These are phyloP conservation scores for Tremellales sp. DNA, from an alignment of 1,284 basidiomycete species.

Conservation along the genomic window DNA sequence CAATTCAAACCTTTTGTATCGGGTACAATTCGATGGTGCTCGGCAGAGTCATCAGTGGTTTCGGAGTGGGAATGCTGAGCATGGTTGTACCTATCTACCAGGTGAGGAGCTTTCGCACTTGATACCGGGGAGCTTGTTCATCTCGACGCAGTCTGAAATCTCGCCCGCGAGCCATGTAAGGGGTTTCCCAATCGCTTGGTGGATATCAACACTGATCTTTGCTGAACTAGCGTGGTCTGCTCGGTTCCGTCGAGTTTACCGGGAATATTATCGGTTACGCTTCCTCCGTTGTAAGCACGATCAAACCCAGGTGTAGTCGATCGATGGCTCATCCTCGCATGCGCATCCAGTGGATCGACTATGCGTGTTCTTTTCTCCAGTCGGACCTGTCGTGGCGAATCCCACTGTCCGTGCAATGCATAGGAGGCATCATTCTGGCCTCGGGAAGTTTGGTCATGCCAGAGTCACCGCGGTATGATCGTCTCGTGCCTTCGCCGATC, in stretches of 20 bases:
- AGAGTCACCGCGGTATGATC: constrained; percentile 74
- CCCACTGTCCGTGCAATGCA: constrained; percentile 78
- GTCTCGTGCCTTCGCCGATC: background rate
- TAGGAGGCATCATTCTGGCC: constrained; percentile 81
- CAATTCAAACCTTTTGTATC: constrained; percentile 79
- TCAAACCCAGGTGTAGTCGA: background rate
- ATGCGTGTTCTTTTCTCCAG: constrained; percentile 83
- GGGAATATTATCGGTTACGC: constrained; percentile 91
- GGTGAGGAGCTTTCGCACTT: constrained; percentile 13
- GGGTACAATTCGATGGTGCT: constrained; percentile 84
- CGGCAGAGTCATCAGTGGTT: constrained; percentile 82
- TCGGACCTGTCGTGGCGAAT: constrained; percentile 78
- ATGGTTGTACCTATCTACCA: constrained; percentile 96
- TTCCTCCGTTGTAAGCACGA: constrained; percentile 75
- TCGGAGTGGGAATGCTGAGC: constrained; percentile 88
- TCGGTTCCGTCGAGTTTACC: constrained; percentile 97
- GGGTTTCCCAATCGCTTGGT: constrained; percentile 11
- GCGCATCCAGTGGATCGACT: constrained; percentile 79
- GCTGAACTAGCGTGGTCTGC: constrained; percentile 65
- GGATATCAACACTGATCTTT: constrained; percentile 15
- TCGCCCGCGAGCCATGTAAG: constrained; percentile 87
- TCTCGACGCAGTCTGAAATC: constrained; percentile 70
- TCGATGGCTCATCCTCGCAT: background rate
- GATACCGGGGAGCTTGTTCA: constrained; percentile 5
- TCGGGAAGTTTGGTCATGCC: constrained; percentile 81